phyloP scores from a whole-genome alignment of 495 filamentous ascomycete genomes.

The Xylaria nigripes region DNA sequence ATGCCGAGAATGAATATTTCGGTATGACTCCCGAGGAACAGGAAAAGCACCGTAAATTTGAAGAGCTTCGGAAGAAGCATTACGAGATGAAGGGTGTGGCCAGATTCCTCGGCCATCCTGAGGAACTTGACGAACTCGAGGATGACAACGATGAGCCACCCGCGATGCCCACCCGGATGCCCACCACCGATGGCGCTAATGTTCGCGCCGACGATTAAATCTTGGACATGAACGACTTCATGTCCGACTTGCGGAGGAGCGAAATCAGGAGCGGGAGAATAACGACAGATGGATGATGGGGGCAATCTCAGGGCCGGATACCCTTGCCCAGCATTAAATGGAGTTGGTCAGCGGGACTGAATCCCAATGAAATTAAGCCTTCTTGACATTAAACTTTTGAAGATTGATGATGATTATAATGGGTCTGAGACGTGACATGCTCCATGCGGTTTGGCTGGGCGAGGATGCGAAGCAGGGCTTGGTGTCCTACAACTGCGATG shows the following conservation, averaged over 20 bases:
- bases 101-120: conserved; percentile 66
- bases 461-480: not conserved
- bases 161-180: conserved; percentile 23
- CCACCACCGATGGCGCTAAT: conserved; percentile 27
- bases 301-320: not conserved
- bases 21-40: conserved; percentile 66
- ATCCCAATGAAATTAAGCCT: not conserved
- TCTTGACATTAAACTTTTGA: not conserved
- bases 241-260: no score
- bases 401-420: not conserved
- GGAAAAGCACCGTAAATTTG: conserved; percentile 86
- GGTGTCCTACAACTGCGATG: not conserved
- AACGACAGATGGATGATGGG: not conserved
- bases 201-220: conserved; percentile 22
- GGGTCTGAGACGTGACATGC: not conserved
- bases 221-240: no score
- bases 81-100: conserved; percentile 99
- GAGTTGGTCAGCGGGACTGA: not conserved
- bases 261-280: not conserved
- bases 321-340: not conserved
- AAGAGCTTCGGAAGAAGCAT: conserved; percentile 84
- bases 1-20: conserved; percentile 48
- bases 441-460: not conserved
- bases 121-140: conserved; percentile 42
- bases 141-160: conserved; percentile 38